Percentiles rank a stretch among this genome's conserved stretches.
These are phyloP conservation scores for Pichia norvegensis DNA, from an alignment of 1,139 yeast species.

Conservation along the genomic window DNA sequence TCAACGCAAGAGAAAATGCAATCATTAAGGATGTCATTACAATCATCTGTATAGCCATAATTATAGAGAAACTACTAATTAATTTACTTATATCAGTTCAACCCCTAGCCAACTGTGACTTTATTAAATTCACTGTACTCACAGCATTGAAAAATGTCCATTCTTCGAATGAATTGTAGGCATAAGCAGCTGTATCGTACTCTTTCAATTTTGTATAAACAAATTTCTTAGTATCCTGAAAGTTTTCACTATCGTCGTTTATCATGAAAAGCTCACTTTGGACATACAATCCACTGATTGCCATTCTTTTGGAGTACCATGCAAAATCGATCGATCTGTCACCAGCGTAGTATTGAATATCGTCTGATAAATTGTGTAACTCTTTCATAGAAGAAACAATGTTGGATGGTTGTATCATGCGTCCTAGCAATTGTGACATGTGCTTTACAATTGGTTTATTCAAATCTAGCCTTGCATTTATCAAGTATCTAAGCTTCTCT, in stretches of 20 bases:
- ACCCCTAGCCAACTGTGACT: slow-evolving; percentile 64
- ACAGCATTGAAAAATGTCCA: slow-evolving; percentile 69
- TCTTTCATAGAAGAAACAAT: slow-evolving; percentile 49
- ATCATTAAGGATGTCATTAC: slow-evolving; percentile 2
- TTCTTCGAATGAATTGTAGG: slow-evolving; percentile 59
- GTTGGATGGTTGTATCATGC: slow-evolving; percentile 49
- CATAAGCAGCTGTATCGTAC: slow-evolving; percentile 47
- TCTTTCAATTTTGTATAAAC: slow-evolving; percentile 55
- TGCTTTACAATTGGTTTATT: slow-evolving; percentile 49
- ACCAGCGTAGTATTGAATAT: slow-evolving; percentile 70
- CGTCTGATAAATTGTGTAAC: slow-evolving; percentile 72
- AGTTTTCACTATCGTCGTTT: slow-evolving; percentile 57
- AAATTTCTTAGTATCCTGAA: slow-evolving; percentile 51
- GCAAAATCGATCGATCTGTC: slow-evolving; percentile 79
- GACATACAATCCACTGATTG: slow-evolving; percentile 63
- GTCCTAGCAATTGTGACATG: slow-evolving; percentile 43
- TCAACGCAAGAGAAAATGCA: slow-evolving; percentile 35
- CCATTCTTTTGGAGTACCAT: slow-evolving; percentile 85
- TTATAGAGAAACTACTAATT: background rate
- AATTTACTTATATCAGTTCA: slow-evolving; percentile 28
- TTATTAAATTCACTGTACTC: slow-evolving; percentile 58
- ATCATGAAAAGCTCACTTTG: slow-evolving; percentile 74
- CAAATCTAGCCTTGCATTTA: slow-evolving; percentile 53
- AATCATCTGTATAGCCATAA: background rate
- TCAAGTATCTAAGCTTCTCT: slow-evolving; percentile 37